A percentile compares a stretch with the other conserved stretches of the same genome.
phyloP scores from a whole-genome alignment of 2,329 filamentous ascomycete species.

The Thielaviopsis punctulata region DNA sequence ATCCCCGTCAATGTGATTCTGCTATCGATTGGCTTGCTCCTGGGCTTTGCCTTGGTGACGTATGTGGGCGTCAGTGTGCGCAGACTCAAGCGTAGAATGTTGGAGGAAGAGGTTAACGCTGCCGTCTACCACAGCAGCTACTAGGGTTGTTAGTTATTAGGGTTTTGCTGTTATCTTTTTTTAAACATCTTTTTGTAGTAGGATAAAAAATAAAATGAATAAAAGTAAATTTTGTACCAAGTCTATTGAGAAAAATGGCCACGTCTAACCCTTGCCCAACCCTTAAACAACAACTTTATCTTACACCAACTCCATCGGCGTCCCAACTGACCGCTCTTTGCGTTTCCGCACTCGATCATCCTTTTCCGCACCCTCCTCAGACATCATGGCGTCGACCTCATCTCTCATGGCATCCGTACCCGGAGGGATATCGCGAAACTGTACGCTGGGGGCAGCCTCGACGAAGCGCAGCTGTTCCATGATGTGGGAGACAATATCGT shows the following conservation, averaged over 20 bases:
- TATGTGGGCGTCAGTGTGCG: conserved; percentile 39
- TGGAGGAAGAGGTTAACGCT: conserved; percentile 12
- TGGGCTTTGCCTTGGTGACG: conserved; percentile 47
- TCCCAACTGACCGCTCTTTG: conserved; percentile 40
- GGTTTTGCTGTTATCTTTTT: neutral
- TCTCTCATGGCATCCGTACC: conserved; percentile 53
- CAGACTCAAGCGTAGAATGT: conserved; percentile 18
- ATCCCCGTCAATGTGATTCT: conserved; percentile 60
- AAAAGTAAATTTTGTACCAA: neutral
- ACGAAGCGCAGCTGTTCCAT: conserved; percentile 78
- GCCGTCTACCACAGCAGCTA: conserved; percentile 7
- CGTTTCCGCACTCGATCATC: conserved; percentile 35
- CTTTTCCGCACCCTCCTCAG: conserved; percentile 44
- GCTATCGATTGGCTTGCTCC: conserved; percentile 38
- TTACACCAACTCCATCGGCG: conserved; percentile 32
- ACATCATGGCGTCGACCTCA: conserved; percentile 49
- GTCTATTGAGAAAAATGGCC: no score
- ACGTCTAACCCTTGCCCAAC: no score
- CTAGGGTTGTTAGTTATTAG: neutral
- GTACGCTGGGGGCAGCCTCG: conserved; percentile 68
- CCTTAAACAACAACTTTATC: no score
- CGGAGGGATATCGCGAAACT: conserved; percentile 64
- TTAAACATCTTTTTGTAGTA: neutral
- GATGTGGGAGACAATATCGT: conserved; percentile 60
- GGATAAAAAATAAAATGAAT: neutral